Base-by-base conservation (phyloP, 2,329 filamentous ascomycete species). In the Ophiostoma ips region DNA sequence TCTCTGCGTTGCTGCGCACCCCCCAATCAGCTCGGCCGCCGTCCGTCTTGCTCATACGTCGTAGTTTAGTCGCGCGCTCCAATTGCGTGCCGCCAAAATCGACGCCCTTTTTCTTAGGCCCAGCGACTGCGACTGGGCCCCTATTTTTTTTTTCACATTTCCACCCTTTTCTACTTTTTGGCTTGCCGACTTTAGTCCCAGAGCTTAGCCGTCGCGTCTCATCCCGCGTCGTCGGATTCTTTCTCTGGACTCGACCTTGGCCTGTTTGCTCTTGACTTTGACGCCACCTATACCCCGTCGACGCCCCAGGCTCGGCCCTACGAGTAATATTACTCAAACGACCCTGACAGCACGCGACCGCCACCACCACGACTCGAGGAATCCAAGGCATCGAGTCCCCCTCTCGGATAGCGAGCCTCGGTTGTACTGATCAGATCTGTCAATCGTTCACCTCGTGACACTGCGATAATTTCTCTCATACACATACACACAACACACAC, bases 71-170 rank as follows among this genome's bases (percentile, higher is more conserved):
- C n/a, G n/a, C n/a, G n/a, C n/a, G n/a, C n/a, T n/a, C n/a, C n/a
- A n/a, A n/a, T n/a, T n/a, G 16, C 43, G n/a, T 18, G 19, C n/a
- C 8, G 33, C 33, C 21, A n/a, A 12, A 41, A 41, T n/a, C 28
- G 15, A 43, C 15, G 21, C 21, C 21, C 15, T 47, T 28, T 31
- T 21, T 34, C 33, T 19, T n/a, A 19, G 24, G 21, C 46, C 46
- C 21, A 40, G 38, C 46, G 5, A 35, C 21, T 48, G 46, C 36
- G 36, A 40, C 46, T 35, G 24, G 46, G 21, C 46, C 35, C 41
- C 36, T 19, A 18, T 36, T 30, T 37, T 47, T 37, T 47, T 47
- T 38, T 41, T 34, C 49, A 18, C 49, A 46, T 35, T 40, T 28
- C 36, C 49, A 31, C 46, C 44, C 28, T 37, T 43, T 50, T 37